phyloP scores from a whole-genome alignment of 148 eudicot genomes.

The Camellia sinensis region DNA sequence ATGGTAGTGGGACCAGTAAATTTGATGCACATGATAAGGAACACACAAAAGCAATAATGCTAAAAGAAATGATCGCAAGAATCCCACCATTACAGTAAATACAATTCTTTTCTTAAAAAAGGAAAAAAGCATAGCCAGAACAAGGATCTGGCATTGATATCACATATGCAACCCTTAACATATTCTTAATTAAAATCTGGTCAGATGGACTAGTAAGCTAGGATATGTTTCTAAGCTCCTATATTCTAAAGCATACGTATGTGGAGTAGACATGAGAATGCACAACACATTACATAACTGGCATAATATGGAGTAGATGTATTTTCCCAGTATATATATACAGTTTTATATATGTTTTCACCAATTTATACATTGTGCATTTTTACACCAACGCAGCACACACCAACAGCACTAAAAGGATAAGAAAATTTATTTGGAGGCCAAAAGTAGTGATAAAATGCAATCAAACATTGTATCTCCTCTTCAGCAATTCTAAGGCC shows the following conservation, averaged over 20 bases:
- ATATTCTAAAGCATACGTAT: no score
- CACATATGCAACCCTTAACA: no score
- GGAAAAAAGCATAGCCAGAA: no score
- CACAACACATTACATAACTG: background rate
- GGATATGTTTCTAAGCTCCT: no score
- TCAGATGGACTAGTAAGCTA: no score
- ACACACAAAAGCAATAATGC: no score
- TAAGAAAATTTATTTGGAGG: background rate
- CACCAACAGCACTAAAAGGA: background rate
- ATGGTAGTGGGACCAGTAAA: background rate
- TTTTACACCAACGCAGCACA: background rate
- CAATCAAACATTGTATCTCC: background rate
- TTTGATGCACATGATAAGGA: background rate
- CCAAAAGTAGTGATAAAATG: conserved; percentile 5
- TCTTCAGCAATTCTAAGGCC: conserved; percentile 9
- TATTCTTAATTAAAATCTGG: no score
- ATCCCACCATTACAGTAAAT: no score
- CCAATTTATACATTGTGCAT: background rate
- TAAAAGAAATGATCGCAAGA: no score
- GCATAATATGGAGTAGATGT: background rate
- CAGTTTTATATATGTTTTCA: background rate
- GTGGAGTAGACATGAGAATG: no score
- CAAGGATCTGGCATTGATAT: no score
- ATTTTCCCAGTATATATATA: background rate
- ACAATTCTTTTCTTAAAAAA: no score